Evolutionary conservation across 306 rosid species (phyloP), one percentile per base, ranked within the genome.

Genomic region (Fragaria iinumae): DNA sequence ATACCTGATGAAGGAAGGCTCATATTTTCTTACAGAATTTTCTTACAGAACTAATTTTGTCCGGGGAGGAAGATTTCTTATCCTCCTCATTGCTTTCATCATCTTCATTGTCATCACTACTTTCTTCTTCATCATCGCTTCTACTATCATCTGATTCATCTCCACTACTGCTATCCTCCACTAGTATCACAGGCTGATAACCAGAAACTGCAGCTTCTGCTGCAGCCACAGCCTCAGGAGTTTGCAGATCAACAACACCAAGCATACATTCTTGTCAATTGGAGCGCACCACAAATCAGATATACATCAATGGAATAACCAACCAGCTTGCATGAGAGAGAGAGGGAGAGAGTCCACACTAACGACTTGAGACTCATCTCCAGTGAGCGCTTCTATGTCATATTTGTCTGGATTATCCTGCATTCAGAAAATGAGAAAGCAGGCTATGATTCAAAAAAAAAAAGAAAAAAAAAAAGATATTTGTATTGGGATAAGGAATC

Each of bases 181-280:
- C 80, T 21, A 88, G 80, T 76, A 89, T 84, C 76, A 77, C 88
- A 0, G 86, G 86, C 83, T 82, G 95, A 75, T n/a, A 66, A 74
- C 88, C 82, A 18, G 89, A 77, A 76, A 90, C n/a, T n/a, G n/a
- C n/a, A n/a, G n/a, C n/a, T n/a, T 92, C 95, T 23, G 98, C 97
- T 49, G 95, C 98, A 73, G 93, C 91, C 81, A 92, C 93, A 32
- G 97, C 98, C 82, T 89, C 97, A 0, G 93, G 91, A 23, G 97
- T 90, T 59, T 84, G 85, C 59, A 94, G 98, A 87, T 94, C 97
- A 53, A 96, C n/a, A 67, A 95, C 73, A 14, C 98, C 98, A 71
- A 91, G 84, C 96, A 93, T 91, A 83, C 91, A 86, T 80, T 93
- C 92, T 97, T 93, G 89, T 49, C 65, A 49, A 78, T 38, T 27